Percentiles rank a stretch among this genome's conserved stretches.
phyloP scores from a whole-genome alignment of 257 asterid genomes.

The Ehretia macrophylla region DNA sequence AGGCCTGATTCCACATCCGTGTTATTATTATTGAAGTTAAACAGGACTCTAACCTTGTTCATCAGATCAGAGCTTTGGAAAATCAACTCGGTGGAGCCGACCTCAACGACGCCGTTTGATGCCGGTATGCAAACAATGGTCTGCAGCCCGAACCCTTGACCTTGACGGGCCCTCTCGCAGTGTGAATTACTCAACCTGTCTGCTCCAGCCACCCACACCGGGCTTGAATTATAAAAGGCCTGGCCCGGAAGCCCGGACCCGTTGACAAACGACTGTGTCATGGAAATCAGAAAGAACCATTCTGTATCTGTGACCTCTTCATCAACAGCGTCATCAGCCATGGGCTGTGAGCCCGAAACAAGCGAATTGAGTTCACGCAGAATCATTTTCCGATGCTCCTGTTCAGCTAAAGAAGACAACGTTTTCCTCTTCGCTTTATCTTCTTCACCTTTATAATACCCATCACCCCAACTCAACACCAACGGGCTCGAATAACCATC shows the following conservation, averaged over 20 bases:
- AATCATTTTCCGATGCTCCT: slow-evolving; percentile 64
- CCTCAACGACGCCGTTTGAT: slow-evolving; percentile 79
- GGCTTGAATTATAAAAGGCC: slow-evolving; percentile 56
- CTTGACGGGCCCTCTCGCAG: slow-evolving; percentile 79
- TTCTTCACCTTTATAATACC: slow-evolving; percentile 76
- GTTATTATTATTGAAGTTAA: slow-evolving; percentile 50
- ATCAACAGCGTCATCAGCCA: slow-evolving; percentile 49
- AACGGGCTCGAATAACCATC: slow-evolving; percentile 38
- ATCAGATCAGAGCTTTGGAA: slow-evolving; percentile 67
- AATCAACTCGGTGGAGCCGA: slow-evolving; percentile 71
- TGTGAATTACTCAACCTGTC: slow-evolving; percentile 41
- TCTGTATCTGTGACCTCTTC: slow-evolving; percentile 88
- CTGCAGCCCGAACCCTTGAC: slow-evolving; percentile 59
- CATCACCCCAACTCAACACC: slow-evolving; percentile 75
- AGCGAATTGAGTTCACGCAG: slow-evolving; percentile 73
- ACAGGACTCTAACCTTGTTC: slow-evolving; percentile 66
- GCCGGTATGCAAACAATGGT: slow-evolving; percentile 73
- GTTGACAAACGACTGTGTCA: slow-evolving; percentile 64
- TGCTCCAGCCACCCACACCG: slow-evolving; percentile 69
- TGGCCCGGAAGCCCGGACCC: slow-evolving; percentile 85
- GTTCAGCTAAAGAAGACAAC: slow-evolving; percentile 39
- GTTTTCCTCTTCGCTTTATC: slow-evolving; percentile 37
- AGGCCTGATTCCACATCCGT: neutral
- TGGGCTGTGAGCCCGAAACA: no score
- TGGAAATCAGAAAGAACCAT: slow-evolving; percentile 85